Evolutionary conservation across 2,329 filamentous ascomycete species (phyloP), one percentile per base, ranked within the genome.

Genomic region (Calonectria crousiana): DNA sequence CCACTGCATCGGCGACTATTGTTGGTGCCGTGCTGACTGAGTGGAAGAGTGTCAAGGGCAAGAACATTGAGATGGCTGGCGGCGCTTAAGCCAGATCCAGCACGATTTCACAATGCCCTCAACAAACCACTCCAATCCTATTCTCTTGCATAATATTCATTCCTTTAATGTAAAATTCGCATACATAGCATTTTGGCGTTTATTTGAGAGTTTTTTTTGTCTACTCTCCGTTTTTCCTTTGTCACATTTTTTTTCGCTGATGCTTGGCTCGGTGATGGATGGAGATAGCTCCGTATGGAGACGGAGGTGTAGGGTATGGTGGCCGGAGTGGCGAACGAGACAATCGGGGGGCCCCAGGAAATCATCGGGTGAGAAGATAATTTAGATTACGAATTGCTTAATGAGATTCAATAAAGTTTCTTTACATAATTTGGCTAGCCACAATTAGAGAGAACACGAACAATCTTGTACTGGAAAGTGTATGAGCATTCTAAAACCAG

Each of bases 21-120:
- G 52, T 88, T 26, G 87, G 87, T 2, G 82, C 84, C 2, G 78
- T 85, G 16, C 82, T 86, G 10, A 85, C 89, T 67, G 89, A 91
- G 80, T 90, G 88, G 88, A 89, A 87, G 85, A 90, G 87, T 72
- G 87, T 92, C 28, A 91, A 90, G 80, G 89, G 89, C 6, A 90
- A 89, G 83, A 89, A 89, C 11, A 75, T 83, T 49, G 81, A 83
- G 67, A 78, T 82, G 80, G 78, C 77, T 6, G 78, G 53, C 36
- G 78, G 76, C 47, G 78, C 75, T 18, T 82, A 80, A 76, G 10
- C 41, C 1, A n/a, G 20, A 4, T 18, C 32, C 32, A 34, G 8
- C 10, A 2, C 2, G 8, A 2, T 11, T 9, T 41, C 36, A 26
- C 56, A n/a, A 13, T 38, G 6, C 34, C 56, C 30, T 28, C 34